A percentile compares a stretch with the other conserved stretches of the same genome.
phyloP scores from a whole-genome alignment of 306 rosid genomes.

The Prunus davidiana region DNA sequence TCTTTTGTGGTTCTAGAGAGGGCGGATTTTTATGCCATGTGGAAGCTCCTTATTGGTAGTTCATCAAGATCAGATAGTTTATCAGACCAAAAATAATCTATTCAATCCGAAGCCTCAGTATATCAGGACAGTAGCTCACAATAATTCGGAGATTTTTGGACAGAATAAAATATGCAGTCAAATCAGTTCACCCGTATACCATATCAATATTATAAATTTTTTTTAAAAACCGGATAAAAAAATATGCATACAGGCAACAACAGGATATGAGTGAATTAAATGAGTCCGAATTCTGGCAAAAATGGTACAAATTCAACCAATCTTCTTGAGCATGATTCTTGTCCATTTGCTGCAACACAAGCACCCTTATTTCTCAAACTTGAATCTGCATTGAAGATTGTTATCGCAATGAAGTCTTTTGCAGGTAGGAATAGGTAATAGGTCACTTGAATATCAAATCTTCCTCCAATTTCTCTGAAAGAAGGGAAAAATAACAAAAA shows the following conservation, averaged over 20 bases:
- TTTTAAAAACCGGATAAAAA: background rate
- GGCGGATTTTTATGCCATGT: constrained; percentile 16
- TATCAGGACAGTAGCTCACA: background rate
- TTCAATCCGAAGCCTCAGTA: no score
- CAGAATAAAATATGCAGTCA: background rate
- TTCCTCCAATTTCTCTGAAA: background rate
- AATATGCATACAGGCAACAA: background rate
- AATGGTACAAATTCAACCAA: background rate
- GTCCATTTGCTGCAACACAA: background rate
- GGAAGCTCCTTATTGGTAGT: constrained; percentile 3
- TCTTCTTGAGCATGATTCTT: background rate
- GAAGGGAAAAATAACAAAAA: background rate
- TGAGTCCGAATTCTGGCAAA: background rate
- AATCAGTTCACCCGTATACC: background rate
- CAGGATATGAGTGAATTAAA: background rate
- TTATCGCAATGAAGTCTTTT: background rate
- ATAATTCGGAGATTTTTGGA: background rate
- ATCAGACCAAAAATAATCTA: background rate
- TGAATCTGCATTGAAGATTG: no score
- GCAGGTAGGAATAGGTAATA: background rate
- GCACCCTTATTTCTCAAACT: background rate
- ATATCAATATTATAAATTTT: background rate
- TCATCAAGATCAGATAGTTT: constrained; percentile 2
- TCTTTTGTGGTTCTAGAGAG: background rate
- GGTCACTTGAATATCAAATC: background rate